Evolutionary conservation across 2,329 filamentous ascomycete species (phyloP), one percentile per base, ranked within the genome.

Genomic region (Fusarium succisae): DNA sequence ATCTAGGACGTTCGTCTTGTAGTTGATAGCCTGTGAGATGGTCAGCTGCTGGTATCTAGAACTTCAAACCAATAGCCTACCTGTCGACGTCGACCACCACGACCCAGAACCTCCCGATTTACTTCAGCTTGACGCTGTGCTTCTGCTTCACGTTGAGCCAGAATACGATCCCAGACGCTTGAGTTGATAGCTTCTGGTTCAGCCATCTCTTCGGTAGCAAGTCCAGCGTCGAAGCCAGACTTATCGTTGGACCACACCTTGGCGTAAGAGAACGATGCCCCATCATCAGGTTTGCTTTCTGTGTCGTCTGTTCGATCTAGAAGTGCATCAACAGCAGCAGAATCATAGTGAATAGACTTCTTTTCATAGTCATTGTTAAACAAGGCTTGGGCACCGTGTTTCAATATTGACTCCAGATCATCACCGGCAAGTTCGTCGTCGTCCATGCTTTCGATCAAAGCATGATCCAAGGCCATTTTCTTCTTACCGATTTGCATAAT

Each of bases 401-500:
- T 93, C 44, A 99, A 87, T 69, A 98, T 95, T 0, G 93, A 94
- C 77, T 97, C 95, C 9, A 98, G 84, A 78, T 98, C 95, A 68
- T 93, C 88, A 13, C 91, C 91, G 14, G 90, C 91, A 43, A 96
- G 90, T 51, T 96, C 93, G n/a, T 95, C 92, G 5, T 91, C 90
- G 65, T 95, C 94, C 90, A 99, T 94, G 60, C 91, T 92, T 80
- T 98, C 95, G 68, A 99, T 98, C 26, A 99, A 88, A 3, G 96
- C 93, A 81, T 98, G 95, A 77, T 99, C 96, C 1, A 99, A 88
- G 0, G 94, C 94, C 91, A 99, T 94, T 84, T 99, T 99, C 83
- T 94, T 97, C 77, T 94, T 93, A 11, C 96, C 96, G 76, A 97
- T 94, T 81, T 98, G 94, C 86, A 98, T 93, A 62, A 99, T 98